Evolutionary conservation across 2,329 filamentous ascomycete genomes (phyloP).

Genomic region (Arthrobotrys musiformis): DNA sequence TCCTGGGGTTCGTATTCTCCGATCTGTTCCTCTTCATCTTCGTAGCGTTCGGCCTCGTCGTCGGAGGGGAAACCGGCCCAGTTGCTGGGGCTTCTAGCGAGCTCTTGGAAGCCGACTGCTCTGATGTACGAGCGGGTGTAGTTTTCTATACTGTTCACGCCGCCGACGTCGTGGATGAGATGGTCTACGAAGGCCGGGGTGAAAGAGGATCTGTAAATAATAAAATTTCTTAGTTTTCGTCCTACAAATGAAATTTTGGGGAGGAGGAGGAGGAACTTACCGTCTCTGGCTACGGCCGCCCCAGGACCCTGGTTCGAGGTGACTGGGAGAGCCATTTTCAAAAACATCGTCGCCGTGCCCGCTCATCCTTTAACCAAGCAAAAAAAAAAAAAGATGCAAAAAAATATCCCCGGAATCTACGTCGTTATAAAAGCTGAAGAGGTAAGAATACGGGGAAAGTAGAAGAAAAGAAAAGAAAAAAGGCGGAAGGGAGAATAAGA

Average conservation of each 20-base stretch:
- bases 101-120: conserved; percentile 86
- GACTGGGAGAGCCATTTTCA: conserved; percentile 38
- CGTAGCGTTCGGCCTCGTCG: conserved; percentile 46
- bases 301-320: conserved; percentile 42
- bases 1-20: conserved; percentile 33
- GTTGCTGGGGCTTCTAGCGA: conserved; percentile 70
- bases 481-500: neutral
- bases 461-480: conserved; percentile 12
- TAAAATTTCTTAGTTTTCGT: neutral
- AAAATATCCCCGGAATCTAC: neutral
- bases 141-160: conserved; percentile 92
- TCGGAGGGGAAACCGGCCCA: conserved; percentile 47
- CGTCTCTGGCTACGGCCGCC: conserved; percentile 44
- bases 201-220: conserved; percentile 56
- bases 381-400: neutral
- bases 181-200: conserved; percentile 57
- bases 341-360: conserved; percentile 30
- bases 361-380: conserved; percentile 20
- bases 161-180: conserved; percentile 74
- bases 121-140: conserved; percentile 93
- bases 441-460: conserved; percentile 3
- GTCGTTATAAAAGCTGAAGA: conserved; percentile 9
- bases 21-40: conserved; percentile 33
- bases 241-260: neutral
- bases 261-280: conserved; percentile 12